Evolutionary conservation across 2,329 filamentous ascomycete genomes (phyloP), one percentile per base, ranked within the genome.

Genomic region (Pseudonectria buxi): DNA sequence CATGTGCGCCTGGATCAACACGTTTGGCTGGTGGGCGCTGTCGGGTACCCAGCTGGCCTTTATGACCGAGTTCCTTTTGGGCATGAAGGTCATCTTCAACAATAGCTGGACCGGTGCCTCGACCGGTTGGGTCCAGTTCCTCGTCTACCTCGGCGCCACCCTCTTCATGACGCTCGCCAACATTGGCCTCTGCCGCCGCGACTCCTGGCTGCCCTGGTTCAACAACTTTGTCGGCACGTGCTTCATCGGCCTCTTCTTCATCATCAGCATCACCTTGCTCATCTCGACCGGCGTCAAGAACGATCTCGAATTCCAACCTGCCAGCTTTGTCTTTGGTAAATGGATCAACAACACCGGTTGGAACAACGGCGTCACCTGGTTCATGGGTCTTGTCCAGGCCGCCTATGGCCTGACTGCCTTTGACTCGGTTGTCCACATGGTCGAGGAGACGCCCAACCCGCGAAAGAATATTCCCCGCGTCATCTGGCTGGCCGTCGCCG

Each of bases 1-100:
- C 46, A 63, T 77, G 55, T 74, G 71, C 43, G 74, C 73, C 3
- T 77, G 72, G 71, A 73, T 76, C 47, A 77, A 77, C 52, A 74
- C 67, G 0, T 76, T 76, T 39, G 74, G 73, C 10, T 78, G 74
- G 74, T 74, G 71, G 64, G 69, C 71, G 0, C 53, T 77, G 38
- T 69, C 69, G 0, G 74, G 73, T 0, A 75, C 70, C 2, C 69
- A 74, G 40, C 63, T 70, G 15, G 72, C 71, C 10, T 77, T 78
- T 47, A 76, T 77, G 71, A 68, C 70, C 3, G 63, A 74, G 44
- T 74, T 78, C 32, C 58, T 76, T 36, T 57, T 78, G 6, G 66
- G 69, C n/a, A 71, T 77, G 62, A 74, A 73, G 55, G 55, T 68
- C 22, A 62, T 76, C 55, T 76, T 73, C 45, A 57, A 68, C 14